phyloP scores from a whole-genome alignment of 495 filamentous ascomycete genomes.

The Amorphotheca resinae region DNA sequence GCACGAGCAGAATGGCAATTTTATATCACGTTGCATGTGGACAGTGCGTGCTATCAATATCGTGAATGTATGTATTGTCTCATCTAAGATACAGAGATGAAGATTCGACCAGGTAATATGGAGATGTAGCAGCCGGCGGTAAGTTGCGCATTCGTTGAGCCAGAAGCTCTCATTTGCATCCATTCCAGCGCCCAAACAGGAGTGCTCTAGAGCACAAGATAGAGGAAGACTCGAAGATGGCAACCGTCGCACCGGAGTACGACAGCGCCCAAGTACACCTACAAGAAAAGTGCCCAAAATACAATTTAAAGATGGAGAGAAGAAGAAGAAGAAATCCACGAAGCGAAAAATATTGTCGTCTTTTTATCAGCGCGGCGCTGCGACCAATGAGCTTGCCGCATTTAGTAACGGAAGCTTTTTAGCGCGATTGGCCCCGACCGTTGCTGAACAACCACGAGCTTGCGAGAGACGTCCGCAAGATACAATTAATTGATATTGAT shows the following conservation, averaged over 20 bases:
- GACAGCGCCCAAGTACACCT: constrained; percentile 45
- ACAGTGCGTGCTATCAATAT: too few relatives aligned
- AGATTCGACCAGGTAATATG: too few relatives aligned
- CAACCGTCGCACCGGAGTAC: constrained; percentile 24
- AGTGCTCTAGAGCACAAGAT: constrained; percentile 48
- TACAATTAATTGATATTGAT: not conserved
- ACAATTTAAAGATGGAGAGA: constrained; percentile 31
- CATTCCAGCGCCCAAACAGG: constrained; percentile 40
- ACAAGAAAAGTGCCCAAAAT: constrained; percentile 61
- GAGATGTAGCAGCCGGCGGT: constrained; percentile 47
- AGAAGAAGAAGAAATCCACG: constrained; percentile 24
- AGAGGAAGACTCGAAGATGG: constrained; percentile 43
- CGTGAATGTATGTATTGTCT: too few relatives aligned
- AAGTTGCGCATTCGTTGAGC: constrained; percentile 34
- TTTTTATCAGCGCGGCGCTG: constrained; percentile 8
- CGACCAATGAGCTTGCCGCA: constrained; percentile 19
- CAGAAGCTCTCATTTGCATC: constrained; percentile 41
- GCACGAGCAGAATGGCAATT: too few relatives aligned
- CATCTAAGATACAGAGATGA: too few relatives aligned
- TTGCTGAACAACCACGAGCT: constrained; percentile 14
- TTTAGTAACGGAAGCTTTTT: constrained; percentile 15
- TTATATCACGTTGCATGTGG: too few relatives aligned
- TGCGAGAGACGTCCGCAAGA: constrained; percentile 2
- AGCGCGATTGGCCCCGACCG: constrained; percentile 2
- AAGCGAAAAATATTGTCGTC: constrained; percentile 20